Evolutionary conservation across 805 yeast genomes (phyloP).

Genomic region (Suhomyces sp.): DNA sequence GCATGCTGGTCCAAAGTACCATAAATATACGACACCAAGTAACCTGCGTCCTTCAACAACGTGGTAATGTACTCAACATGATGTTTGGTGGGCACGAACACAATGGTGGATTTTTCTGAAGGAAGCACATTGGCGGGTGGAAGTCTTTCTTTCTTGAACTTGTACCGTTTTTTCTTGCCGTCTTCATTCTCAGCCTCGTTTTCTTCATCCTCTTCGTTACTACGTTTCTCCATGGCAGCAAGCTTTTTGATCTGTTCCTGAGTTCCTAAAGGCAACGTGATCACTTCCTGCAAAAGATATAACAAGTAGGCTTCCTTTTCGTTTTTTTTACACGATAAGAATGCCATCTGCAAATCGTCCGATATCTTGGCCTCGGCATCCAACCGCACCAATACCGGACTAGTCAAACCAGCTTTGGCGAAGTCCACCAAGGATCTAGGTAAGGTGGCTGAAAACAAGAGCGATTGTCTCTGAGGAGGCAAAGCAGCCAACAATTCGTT

Average conservation of each 20-base stretch:
- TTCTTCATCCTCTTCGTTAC: constrained; percentile 53
- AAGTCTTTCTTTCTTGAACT: constrained; percentile 51
- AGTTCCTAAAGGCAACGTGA: constrained; percentile 79
- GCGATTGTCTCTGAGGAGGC: constrained; percentile 80
- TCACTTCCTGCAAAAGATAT: constrained; percentile 74
- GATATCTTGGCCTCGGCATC: constrained; percentile 92
- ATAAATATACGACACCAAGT: constrained; percentile 83
- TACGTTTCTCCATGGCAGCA: constrained; percentile 44
- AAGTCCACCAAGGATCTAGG: constrained; percentile 92
- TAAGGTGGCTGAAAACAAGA: constrained; percentile 90
- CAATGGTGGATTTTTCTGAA: constrained; percentile 79
- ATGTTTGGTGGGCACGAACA: constrained; percentile 95
- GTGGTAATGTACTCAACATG: constrained; percentile 89
- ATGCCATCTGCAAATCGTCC: constrained; percentile 87
- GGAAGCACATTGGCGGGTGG: constrained; percentile 86
- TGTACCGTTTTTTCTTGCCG: constrained; percentile 32
- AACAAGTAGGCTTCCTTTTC: constrained; percentile 89
- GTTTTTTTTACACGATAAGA: constrained; percentile 70
- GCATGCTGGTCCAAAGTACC: constrained; percentile 96
- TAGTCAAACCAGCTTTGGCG: constrained; percentile 93
- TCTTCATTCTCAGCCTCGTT: constrained; percentile 38
- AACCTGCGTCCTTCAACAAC: constrained; percentile 73
- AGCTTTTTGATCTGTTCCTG: constrained; percentile 60
- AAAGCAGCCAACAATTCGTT: constrained; percentile 82
- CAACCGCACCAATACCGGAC: constrained; percentile 87